phyloP scores from a whole-genome alignment of 805 yeast genomes.

The Metschnikowia cerradonensis region DNA sequence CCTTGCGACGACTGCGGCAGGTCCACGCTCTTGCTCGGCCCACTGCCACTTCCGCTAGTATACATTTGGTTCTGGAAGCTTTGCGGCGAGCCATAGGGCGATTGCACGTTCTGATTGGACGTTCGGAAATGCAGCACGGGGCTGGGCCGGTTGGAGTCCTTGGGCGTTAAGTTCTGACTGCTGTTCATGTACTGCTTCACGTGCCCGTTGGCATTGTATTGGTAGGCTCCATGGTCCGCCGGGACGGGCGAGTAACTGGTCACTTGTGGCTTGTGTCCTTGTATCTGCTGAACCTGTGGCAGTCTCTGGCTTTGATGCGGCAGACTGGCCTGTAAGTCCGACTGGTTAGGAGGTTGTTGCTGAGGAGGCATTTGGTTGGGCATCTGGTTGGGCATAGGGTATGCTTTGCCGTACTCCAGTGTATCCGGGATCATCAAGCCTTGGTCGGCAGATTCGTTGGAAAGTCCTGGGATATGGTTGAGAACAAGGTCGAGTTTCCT shows the following conservation, averaged over 20 bases:
- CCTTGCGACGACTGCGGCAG: conserved; percentile 28
- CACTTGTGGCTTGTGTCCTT: not conserved
- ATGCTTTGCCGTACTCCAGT: conserved; percentile 17
- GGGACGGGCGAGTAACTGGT: conserved; percentile 1
- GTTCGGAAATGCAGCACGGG: conserved; percentile 7
- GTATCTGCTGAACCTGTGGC: conserved; percentile 1
- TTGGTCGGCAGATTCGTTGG: conserved; percentile 36
- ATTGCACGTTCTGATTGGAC: conserved; percentile 1
- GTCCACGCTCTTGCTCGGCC: conserved; percentile 18
- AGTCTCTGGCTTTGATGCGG: conserved; percentile 1
- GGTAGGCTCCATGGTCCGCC: conserved; percentile 1
- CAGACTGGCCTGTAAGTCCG: not conserved
- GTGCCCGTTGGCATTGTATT: conserved; percentile 2
- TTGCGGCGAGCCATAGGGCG: conserved; percentile 19
- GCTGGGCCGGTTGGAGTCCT: conserved; percentile 7
- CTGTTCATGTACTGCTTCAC: conserved; percentile 1
- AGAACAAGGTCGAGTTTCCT: conserved; percentile 67
- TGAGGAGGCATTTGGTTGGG: conserved; percentile 13
- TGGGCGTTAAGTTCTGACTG: conserved; percentile 1
- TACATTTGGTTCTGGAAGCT: conserved; percentile 2
- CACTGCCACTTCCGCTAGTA: conserved; percentile 15
- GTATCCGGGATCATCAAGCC: conserved; percentile 37
- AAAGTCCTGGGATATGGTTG: conserved; percentile 69
- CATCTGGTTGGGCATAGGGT: conserved; percentile 1
- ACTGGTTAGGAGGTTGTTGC: conserved; percentile 6